phyloP scores from a whole-genome alignment of 176 grass and related monocot genomes.

The Stipa capillata region DNA sequence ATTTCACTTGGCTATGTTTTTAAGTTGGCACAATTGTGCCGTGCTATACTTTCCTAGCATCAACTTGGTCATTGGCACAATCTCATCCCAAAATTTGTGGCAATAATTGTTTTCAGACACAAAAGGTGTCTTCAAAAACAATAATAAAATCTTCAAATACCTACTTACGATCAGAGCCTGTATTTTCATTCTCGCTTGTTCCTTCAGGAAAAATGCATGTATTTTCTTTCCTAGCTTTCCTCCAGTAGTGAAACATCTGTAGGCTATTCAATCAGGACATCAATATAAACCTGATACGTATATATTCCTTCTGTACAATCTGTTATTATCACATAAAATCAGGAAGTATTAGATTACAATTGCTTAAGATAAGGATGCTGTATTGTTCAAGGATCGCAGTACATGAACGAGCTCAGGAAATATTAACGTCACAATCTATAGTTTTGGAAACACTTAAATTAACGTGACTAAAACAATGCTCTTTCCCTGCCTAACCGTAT shows the following conservation, averaged over 20 bases:
- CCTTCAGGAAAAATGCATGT: too few species aligned
- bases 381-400: slow-evolving; percentile 8
- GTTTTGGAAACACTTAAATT: not conserved
- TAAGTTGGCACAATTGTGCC: too few species aligned
- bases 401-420: slow-evolving; percentile 1
- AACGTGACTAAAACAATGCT: not conserved
- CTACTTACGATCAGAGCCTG: too few species aligned
- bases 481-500: slow-evolving; percentile 45
- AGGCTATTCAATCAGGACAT: too few species aligned
- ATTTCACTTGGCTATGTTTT: not conserved
- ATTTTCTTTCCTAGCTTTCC: too few species aligned
- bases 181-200: too few species aligned
- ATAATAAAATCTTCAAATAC: too few species aligned
- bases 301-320: not conserved
- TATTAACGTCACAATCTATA: not conserved
- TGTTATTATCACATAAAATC: not conserved
- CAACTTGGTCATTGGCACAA: not conserved
- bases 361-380: not conserved
- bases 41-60: too few species aligned
- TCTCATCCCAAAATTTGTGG: not conserved
- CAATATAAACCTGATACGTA: too few species aligned
- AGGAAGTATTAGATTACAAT: slow-evolving; percentile 22
- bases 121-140: too few species aligned
- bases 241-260: too few species aligned
- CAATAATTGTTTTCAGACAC: too few species aligned